Evolutionary conservation across 139 green algal genomes (phyloP).

Genomic region (Nannochloris sp.): DNA sequence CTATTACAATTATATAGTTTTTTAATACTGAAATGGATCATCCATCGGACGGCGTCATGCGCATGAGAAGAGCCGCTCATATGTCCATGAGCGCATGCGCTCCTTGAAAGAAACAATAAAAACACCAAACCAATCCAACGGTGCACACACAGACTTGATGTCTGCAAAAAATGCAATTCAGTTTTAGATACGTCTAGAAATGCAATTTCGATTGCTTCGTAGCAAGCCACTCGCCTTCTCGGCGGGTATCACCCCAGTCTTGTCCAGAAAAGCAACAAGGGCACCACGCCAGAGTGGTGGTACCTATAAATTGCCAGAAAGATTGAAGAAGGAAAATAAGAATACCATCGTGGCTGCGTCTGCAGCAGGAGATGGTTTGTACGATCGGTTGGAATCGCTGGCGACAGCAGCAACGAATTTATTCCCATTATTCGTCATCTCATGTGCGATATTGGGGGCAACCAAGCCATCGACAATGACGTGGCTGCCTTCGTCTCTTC

Average conservation of each 20-base stretch:
- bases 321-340: not conserved
- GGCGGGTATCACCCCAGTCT: not conserved
- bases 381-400: not conserved
- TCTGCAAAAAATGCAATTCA: too few species aligned
- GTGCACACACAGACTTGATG: too few species aligned
- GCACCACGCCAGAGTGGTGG: not conserved
- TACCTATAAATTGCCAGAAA: not conserved
- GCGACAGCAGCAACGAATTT: constrained; percentile 28
- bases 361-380: not conserved
- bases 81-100: too few species aligned
- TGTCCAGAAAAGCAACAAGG: not conserved
- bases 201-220: too few species aligned
- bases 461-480: constrained; percentile 33
- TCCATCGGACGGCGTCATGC: too few species aligned
- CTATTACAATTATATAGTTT: too few species aligned
- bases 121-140: too few species aligned
- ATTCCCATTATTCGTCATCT: constrained; percentile 56
- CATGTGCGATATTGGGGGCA: constrained; percentile 31
- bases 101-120: too few species aligned
- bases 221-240: too few species aligned
- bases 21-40: too few species aligned
- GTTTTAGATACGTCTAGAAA: too few species aligned
- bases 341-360: not conserved
- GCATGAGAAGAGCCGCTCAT: too few species aligned
- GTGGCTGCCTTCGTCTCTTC: constrained; percentile 38